Conservation (phyloP, 2,329 filamentous ascomycete species). For the Penicillium sp. region DNA sequence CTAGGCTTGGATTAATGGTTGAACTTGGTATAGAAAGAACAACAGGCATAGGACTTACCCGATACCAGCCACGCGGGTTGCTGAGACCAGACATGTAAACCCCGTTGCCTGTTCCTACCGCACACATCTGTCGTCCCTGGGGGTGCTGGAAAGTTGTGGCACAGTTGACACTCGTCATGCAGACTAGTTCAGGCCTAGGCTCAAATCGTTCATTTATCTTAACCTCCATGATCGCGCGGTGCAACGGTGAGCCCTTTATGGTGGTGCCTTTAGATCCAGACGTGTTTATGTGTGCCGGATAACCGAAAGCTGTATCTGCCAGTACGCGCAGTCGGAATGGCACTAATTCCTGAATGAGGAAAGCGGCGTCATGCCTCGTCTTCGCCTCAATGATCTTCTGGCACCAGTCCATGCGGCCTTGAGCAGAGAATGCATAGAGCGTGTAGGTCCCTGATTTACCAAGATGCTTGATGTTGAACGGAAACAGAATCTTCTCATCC, state of each 20-base stretch:
- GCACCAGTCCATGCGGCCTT: conserved; percentile 84
- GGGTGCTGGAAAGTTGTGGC: conserved; percentile 83
- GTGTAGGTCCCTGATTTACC: conserved; percentile 87
- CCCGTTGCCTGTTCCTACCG: conserved; percentile 92
- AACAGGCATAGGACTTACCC: too few relatives aligned
- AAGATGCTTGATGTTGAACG: conserved; percentile 93
- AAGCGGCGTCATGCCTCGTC: conserved; percentile 83
- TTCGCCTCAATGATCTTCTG: conserved; percentile 93
- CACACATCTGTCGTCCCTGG: conserved; percentile 82
- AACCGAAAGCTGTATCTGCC: conserved; percentile 80
- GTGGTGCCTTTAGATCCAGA: conserved; percentile 68
- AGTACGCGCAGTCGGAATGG: conserved; percentile 91
- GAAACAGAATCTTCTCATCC: conserved; percentile 84
- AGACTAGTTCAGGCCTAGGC: conserved; percentile 72
- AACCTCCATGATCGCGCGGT: conserved; percentile 85
- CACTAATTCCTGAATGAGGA: conserved; percentile 91
- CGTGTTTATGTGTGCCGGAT: conserved; percentile 47
- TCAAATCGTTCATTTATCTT: conserved; percentile 71
- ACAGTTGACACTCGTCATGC: conserved; percentile 85
- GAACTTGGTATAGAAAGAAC: too few relatives aligned
- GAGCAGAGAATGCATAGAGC: conserved; percentile 76
- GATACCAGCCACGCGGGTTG: conserved; percentile 89
- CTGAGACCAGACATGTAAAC: conserved; percentile 87
- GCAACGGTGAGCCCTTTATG: conserved; percentile 87
- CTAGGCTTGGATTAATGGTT: too few relatives aligned